Percentiles rank a stretch among this genome's conserved stretches.
Evolutionary conservation across 345 rosid genomes (phyloP).

Genomic region (Physaria fendleri): DNA sequence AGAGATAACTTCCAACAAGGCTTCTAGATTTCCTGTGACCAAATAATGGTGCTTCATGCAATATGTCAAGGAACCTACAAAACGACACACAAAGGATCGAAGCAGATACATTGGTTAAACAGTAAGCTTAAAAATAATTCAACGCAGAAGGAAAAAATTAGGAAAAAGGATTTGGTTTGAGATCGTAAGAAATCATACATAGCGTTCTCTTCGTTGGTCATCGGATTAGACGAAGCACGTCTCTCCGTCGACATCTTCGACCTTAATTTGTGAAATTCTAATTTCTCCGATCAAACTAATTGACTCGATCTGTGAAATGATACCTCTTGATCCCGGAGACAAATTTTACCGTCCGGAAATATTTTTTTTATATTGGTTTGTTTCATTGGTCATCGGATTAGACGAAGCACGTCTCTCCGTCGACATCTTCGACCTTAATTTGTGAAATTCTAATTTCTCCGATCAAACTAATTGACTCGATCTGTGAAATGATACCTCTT

Average conservation of each 20-base stretch:
- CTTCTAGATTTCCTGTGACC: slow-evolving; percentile 85
- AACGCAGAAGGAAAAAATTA: neutral
- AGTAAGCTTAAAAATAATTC: neutral
- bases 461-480: neutral
- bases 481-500: neutral
- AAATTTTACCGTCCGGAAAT: neutral
- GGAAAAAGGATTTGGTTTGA: neutral
- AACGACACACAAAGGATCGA: neutral
- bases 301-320: neutral
- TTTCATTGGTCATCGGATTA: slow-evolving; percentile 19
- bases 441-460: neutral
- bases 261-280: neutral
- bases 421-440: slow-evolving; percentile 33
- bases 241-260: slow-evolving; percentile 48
- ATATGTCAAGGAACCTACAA: slow-evolving; percentile 76
- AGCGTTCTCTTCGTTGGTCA: slow-evolving; percentile 51
- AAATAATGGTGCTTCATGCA: slow-evolving; percentile 89
- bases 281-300: neutral
- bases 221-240: slow-evolving; percentile 39
- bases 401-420: slow-evolving; percentile 50
- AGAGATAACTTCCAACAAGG: slow-evolving; percentile 63
- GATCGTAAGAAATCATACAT: slow-evolving; percentile 30
- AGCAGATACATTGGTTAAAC: neutral
- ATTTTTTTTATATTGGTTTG: neutral
- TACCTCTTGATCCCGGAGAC: neutral